Conservation (phyloP, 23 red algal species). For the Porphyridium purpureum region DNA sequence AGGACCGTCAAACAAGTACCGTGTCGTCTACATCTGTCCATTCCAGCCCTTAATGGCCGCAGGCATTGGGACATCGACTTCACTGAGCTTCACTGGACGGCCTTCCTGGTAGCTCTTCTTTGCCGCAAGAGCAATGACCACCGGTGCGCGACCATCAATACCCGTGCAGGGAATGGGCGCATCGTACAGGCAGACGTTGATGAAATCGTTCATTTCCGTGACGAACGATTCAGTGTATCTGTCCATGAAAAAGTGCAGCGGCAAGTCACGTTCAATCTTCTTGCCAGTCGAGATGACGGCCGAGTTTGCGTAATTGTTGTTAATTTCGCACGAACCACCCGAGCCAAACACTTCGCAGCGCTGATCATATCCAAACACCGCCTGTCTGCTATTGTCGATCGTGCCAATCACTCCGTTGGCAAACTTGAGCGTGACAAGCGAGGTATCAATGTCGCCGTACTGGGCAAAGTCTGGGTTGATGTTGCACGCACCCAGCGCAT, state of each 20-base stretch:
- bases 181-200: slow-evolving; percentile 43
- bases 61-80: slow-evolving; percentile 69
- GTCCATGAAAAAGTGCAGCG: slow-evolving; percentile 99
- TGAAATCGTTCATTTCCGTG: slow-evolving; percentile 76
- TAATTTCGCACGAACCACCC: slow-evolving; percentile 81
- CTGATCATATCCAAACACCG: slow-evolving; percentile 99
- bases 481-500: slow-evolving; percentile 66
- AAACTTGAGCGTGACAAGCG: slow-evolving; percentile 78
- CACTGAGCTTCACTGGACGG: slow-evolving; percentile 54
- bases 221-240: slow-evolving; percentile 97
- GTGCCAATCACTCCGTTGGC: slow-evolving; percentile 71
- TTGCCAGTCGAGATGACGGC: slow-evolving; percentile 75
- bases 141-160: slow-evolving; percentile 86
- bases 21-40: too few species aligned
- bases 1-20: too few species aligned
- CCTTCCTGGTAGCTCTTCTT: slow-evolving; percentile 61
- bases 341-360: slow-evolving; percentile 96
- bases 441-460: slow-evolving; percentile 95
- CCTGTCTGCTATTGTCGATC: slow-evolving; percentile 93
- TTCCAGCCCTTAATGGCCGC: slow-evolving; percentile 57
- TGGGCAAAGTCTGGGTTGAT: slow-evolving; percentile 52
- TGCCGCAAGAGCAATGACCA: slow-evolving; percentile 91
- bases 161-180: slow-evolving; percentile 79
- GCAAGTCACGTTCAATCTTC: slow-evolving; percentile 83
- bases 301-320: slow-evolving; percentile 95